Base-by-base conservation (phyloP, 352 stramenopile species). In the Phytophthora rubi region DNA sequence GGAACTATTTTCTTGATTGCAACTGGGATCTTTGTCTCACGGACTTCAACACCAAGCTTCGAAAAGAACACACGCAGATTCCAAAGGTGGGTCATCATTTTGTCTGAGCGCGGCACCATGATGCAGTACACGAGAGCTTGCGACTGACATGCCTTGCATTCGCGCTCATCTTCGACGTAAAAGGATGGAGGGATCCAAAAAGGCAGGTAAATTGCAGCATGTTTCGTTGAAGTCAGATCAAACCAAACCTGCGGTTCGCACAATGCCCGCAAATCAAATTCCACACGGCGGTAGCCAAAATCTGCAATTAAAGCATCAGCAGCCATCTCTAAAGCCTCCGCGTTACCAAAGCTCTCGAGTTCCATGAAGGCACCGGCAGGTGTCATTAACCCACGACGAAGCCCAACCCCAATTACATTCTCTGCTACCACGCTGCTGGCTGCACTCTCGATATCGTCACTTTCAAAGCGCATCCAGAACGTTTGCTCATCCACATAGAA, bases 391-490 rank as follows among this genome's bases (percentile, higher is more conserved):
- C 77, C 77, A 44, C 77, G 73, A 6, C 30, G 53, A 2, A 84
- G 54, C 33, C 68, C 65, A 18, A 84, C 58, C 39, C 58, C 53
- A 10, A 15, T 26, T 52, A 81, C 59, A 28, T 68, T 72, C 28
- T 67, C 61, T 16, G 57, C 64, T 6, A 70, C 49, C 21, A 62
- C 13, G 37, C 45, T 65, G 16, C 53, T 70, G 3, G 66, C 62
- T 65, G 70, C 70, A 73, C 57, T 72, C 28, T 86, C 78, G 16
- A 76, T 73, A 57, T 85, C 65, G 26, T 73, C 67, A 48, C 71
- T 76, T 71, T 88, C 82, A 66, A 88, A 79, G 6, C 77, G 72
- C 64, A 86, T 73, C 80, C 80, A 88, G 45, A 88, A 86, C 1
- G 65, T 53, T 42, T 74, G 23, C 8, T 71, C 18, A 2, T 61